These are phyloP conservation scores for Sabuloglossum arenarium DNA, from an alignment of 495 filamentous ascomycete species.

Conservation along the genomic window DNA sequence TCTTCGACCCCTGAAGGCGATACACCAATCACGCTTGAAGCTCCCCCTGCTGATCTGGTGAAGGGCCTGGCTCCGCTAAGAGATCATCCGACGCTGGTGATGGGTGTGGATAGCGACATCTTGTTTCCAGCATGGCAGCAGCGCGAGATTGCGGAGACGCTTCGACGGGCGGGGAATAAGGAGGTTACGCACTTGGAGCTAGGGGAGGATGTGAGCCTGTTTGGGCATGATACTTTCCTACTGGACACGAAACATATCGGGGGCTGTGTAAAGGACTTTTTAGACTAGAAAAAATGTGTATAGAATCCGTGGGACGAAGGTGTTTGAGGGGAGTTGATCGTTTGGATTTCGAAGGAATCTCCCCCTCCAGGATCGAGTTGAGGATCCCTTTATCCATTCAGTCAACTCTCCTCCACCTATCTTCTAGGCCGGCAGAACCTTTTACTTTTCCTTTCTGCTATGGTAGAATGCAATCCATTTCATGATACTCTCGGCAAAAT, in stretches of 20 bases:
- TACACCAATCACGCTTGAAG: conserved; percentile 9
- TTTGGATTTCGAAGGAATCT: too few species aligned
- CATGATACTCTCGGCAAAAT: too few species aligned
- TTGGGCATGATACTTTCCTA: conserved; percentile 93
- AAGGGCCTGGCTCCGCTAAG: conserved; percentile 47
- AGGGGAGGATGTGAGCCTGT: conserved; percentile 76
- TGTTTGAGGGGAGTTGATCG: too few species aligned
- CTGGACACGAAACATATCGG: conserved; percentile 85
- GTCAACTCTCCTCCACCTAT: too few species aligned
- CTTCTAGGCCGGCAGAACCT: too few species aligned
- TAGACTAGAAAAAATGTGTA: conserved; percentile 30
- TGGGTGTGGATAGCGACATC: conserved; percentile 92
- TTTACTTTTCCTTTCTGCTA: too few species aligned
- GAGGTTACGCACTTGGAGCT: conserved; percentile 73
- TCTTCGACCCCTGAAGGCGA: conserved; percentile 18
- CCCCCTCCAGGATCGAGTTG: too few species aligned
- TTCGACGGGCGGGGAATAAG: conserved; percentile 54
- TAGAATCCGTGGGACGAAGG: too few species aligned
- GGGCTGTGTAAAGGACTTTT: conserved; percentile 55
- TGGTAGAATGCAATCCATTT: too few species aligned
- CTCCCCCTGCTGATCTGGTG: conserved; percentile 58
- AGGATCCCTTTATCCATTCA: too few species aligned
- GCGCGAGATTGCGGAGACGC: conserved; percentile 72
- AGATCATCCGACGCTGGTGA: conserved; percentile 60
- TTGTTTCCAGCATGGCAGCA: conserved; percentile 98